Conservation (phyloP, 1,284 basidiomycete species). For the Trichosporon faecale region DNA sequence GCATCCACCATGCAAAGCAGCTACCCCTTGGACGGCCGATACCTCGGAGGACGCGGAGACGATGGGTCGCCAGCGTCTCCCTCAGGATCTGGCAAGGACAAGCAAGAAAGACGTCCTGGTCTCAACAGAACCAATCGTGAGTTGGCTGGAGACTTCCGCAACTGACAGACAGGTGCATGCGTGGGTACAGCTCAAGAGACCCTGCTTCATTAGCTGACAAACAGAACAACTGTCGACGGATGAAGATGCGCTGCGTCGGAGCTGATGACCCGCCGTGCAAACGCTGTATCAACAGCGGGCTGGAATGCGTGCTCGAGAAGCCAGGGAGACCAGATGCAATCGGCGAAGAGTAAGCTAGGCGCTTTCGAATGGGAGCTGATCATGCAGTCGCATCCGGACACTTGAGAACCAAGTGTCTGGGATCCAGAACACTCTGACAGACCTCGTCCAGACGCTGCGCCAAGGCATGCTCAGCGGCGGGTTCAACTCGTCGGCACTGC, state of each 20-base stretch:
- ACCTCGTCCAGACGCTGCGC: conserved; percentile 61
- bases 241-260: conserved; percentile 62
- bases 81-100: conserved; percentile 14
- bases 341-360: conserved; percentile 67
- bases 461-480: conserved; percentile 28
- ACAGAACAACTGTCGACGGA: conserved; percentile 50
- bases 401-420: conserved; percentile 76
- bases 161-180: conserved; percentile 37
- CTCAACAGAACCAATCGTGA: conserved; percentile 51
- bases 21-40: not conserved
- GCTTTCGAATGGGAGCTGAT: not conserved
- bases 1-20: not conserved
- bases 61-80: not conserved
- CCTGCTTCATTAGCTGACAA: not conserved
- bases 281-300: conserved; percentile 75
- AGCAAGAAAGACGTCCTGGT: conserved; percentile 37
- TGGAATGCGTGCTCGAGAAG: conserved; percentile 88
- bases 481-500: not conserved
- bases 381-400: conserved; percentile 73
- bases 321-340: conserved; percentile 70
- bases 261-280: conserved; percentile 92
- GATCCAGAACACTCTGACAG: conserved; percentile 74
- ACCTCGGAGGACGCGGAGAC: not conserved
- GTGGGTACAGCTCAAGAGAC: conserved; percentile 18
- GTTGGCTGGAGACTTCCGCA: conserved; percentile 14